Base-by-base conservation (phyloP, 495 filamentous ascomycete genomes). In the Annulohypoxylon stygium region DNA sequence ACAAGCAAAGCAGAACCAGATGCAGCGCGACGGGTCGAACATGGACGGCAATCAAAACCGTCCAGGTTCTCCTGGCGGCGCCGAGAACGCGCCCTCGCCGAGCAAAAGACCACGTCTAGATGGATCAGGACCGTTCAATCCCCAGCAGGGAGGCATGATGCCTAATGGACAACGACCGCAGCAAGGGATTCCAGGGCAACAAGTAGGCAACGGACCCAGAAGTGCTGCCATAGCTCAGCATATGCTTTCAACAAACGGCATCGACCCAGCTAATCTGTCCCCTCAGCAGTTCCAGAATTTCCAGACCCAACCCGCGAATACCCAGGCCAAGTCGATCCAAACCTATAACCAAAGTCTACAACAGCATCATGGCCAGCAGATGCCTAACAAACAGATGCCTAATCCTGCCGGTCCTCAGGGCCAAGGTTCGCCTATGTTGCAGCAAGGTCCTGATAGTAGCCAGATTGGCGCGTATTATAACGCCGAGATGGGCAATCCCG, bases 31-130 rank as follows among this genome's bases (percentile, higher is more conserved):
- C 58, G 92, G 92, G 57, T 93, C 93, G 6, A 92, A 92, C 54
- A 93, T 97, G 83, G 94, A 97, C 64, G 93, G 93, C 82, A 93
- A 91, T 81, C 91, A 88, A 67, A 87, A 91, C 75, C 89, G 93
- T 50, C 90, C 93, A 26, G 92, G 91, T 69, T 97, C 93, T 39
- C 94, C 93, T 5, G 88, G 91, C 33, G 90, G 91, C 6, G 89
- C 88, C 30, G 95, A 97, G 47, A 97, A 97, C 76, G 93, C 93
- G 33, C 92, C 94, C 5, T 98, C 96, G 23, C 95, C 96, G 8
- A 93, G 91, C 61, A 99, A 99, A 83, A 87, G 96, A 76, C 91
- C 90, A n/a, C 93, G 95, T 41, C 86, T 98, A 43, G 96, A 97
- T 67, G 88, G 88, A 70, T 51, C 74, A 12, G 88, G 86, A 43